These are phyloP conservation scores for Erythrobasidium hasegawianum DNA, from an alignment of 1,284 basidiomycete species.

Conservation along the genomic window DNA sequence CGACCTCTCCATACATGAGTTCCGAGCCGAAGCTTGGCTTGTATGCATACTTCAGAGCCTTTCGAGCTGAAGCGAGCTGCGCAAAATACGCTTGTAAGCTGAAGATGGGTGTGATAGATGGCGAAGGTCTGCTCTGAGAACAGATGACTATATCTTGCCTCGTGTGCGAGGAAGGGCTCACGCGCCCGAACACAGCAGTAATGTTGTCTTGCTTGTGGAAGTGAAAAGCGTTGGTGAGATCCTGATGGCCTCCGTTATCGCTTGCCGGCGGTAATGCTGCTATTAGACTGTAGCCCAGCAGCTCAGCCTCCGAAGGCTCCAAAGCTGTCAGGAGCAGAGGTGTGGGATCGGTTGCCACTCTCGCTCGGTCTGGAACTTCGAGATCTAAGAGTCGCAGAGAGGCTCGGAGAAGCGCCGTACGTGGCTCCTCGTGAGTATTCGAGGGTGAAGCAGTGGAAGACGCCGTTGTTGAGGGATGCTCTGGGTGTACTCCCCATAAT, in stretches of 20 bases:
- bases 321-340: constrained; percentile 38
- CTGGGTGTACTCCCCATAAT: constrained; percentile 63
- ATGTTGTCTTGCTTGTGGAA: constrained; percentile 50
- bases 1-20: constrained; percentile 78
- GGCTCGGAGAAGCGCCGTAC: constrained; percentile 52
- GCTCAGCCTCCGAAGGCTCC: constrained; percentile 24
- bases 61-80: constrained; percentile 40
- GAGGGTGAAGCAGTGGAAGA: constrained; percentile 36
- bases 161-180: constrained; percentile 46
- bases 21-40: constrained; percentile 58
- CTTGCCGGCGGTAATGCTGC: not conserved
- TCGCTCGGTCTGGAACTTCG: constrained; percentile 37
- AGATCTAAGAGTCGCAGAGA: constrained; percentile 57
- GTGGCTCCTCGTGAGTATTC: constrained; percentile 47
- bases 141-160: constrained; percentile 19
- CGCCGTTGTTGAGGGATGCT: constrained; percentile 55
- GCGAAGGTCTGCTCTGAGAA: constrained; percentile 40
- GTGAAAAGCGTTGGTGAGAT: constrained; percentile 62
- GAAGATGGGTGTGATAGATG: constrained; percentile 53
- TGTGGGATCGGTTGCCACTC: constrained; percentile 29
- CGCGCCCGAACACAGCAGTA: not conserved
- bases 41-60: not conserved
- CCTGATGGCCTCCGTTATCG: constrained; percentile 34
- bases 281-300: not conserved
- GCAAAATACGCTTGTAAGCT: constrained; percentile 51